These are phyloP conservation scores for Thelephora ganbajun DNA, from an alignment of 768 basidiomycete genomes.

Conservation along the genomic window DNA sequence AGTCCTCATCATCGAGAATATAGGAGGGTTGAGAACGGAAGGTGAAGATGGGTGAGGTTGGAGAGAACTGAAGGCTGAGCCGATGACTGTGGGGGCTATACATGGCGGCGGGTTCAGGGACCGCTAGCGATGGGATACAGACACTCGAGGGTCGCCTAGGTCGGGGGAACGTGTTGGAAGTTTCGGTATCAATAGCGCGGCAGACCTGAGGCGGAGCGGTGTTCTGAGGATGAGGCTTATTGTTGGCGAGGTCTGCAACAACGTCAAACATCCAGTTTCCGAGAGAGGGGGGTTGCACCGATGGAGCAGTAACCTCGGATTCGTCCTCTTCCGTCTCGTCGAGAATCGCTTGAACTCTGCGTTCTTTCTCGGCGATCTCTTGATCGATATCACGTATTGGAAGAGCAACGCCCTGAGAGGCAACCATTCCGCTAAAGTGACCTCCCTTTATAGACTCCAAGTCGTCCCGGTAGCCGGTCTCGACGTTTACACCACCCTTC, in stretches of 20 bases:
- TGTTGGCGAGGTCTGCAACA: conserved; percentile 43
- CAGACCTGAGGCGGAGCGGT: conserved; percentile 17
- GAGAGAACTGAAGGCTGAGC: conserved; percentile 28
- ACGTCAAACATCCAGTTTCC: conserved; percentile 84
- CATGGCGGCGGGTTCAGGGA: conserved; percentile 21
- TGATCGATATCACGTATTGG: conserved; percentile 25
- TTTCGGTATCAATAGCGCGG: conserved; percentile 23
- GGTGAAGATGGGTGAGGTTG: conserved; percentile 12
- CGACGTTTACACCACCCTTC: conserved; percentile 62
- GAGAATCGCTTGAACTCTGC: conserved; percentile 32
- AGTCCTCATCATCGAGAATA: conserved; percentile 8
- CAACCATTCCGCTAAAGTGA: conserved; percentile 62
- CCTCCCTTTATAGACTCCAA: conserved; percentile 45
- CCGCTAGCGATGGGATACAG: neutral
- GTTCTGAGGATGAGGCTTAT: conserved; percentile 6
- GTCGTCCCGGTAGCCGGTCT: conserved; percentile 79
- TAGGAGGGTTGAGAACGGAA: conserved; percentile 20
- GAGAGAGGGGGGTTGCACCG: conserved; percentile 39
- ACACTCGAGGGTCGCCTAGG: conserved; percentile 17
- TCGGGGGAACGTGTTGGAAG: conserved; percentile 17
- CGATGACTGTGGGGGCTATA: conserved; percentile 35
- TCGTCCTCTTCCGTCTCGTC: conserved; percentile 21
- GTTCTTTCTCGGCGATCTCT: conserved; percentile 19
- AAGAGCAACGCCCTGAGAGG: conserved; percentile 37
- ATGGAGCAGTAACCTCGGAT: conserved; percentile 16